Evolutionary conservation across 176 grass and related monocot genomes (phyloP).

Genomic region (Saccharum spontaneum): DNA sequence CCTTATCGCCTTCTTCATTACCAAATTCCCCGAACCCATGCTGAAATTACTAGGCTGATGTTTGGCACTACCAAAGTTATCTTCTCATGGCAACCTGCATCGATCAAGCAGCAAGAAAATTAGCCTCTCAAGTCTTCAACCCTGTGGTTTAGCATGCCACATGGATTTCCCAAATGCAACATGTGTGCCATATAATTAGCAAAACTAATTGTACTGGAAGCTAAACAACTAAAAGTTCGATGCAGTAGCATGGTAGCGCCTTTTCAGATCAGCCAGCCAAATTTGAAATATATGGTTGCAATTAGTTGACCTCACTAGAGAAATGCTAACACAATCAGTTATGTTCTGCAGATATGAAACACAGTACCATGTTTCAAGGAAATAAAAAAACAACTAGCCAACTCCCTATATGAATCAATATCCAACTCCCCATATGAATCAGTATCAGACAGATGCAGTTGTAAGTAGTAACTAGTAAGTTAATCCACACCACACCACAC

Average conservation of each 20-base stretch:
- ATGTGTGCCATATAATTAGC: not conserved
- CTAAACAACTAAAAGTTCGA: not conserved
- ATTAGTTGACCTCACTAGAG: slow-evolving; percentile 3
- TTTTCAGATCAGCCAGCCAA: slow-evolving; percentile 30
- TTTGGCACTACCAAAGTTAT: not conserved
- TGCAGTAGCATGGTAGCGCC: not conserved
- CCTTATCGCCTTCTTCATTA: slow-evolving; percentile 48
- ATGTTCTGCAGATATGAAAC: not conserved
- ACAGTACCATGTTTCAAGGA: not conserved
- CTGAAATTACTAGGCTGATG: slow-evolving; percentile 4
- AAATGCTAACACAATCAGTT: not conserved
- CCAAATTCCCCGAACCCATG: slow-evolving; percentile 50
- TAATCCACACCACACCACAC: not conserved
- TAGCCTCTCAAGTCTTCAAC: not conserved
- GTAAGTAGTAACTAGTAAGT: not conserved
- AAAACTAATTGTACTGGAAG: not conserved
- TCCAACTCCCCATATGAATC: not conserved
- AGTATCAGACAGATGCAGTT: not conserved
- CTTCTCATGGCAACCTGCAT: slow-evolving; percentile 40
- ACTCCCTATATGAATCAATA: not conserved
- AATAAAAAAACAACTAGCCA: not conserved
- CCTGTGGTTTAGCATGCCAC: slow-evolving; percentile 2
- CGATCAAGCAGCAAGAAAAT: slow-evolving; percentile 28
- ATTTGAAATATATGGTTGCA: slow-evolving; percentile 27
- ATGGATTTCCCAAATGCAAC: not conserved